A percentile compares a stretch with the other conserved stretches of the same genome.
phyloP scores from a whole-genome alignment of 2,329 filamentous ascomycete species.

The Ophiostoma angusticollis region DNA sequence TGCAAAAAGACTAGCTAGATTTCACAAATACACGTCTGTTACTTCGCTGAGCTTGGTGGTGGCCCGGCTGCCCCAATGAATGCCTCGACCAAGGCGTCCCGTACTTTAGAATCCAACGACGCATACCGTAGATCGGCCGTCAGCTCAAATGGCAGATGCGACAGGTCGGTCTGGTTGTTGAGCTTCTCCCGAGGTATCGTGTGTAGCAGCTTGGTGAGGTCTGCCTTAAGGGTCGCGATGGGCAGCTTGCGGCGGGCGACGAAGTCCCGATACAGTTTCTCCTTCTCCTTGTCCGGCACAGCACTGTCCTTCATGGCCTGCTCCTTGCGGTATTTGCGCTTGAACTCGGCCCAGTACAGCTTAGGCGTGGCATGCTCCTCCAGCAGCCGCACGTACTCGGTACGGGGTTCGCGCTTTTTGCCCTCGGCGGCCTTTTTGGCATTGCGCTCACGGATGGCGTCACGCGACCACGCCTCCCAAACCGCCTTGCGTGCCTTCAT shows the following conservation, averaged over 20 bases:
- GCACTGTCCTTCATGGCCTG: slow-evolving; percentile 62
- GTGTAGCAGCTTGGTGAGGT: slow-evolving; percentile 53
- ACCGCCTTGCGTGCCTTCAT: slow-evolving; percentile 71
- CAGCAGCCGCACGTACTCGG: slow-evolving; percentile 72
- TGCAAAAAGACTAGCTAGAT: too few species aligned
- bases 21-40: too few species aligned
- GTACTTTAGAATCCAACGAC: slow-evolving; percentile 44
- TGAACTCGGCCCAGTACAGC: slow-evolving; percentile 95
- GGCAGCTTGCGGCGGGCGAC: slow-evolving; percentile 54
- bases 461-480: slow-evolving; percentile 73
- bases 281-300: slow-evolving; percentile 62
- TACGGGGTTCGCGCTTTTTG: slow-evolving; percentile 71
- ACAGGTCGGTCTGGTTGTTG: slow-evolving; percentile 43
- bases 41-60: too few species aligned
- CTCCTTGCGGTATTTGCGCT: slow-evolving; percentile 77
- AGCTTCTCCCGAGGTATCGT: slow-evolving; percentile 44
- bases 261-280: slow-evolving; percentile 68
- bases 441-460: slow-evolving; percentile 59
- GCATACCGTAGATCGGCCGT: slow-evolving; percentile 58
- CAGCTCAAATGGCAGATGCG: slow-evolving; percentile 47
- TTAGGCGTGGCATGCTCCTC: slow-evolving; percentile 75
- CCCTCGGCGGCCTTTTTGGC: slow-evolving; percentile 61
- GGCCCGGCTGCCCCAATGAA: slow-evolving; percentile 52
- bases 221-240: slow-evolving; percentile 52
- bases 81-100: slow-evolving; percentile 53